Evolutionary conservation across 148 eudicot species (phyloP).

Genomic region (Beta vulgaris): DNA sequence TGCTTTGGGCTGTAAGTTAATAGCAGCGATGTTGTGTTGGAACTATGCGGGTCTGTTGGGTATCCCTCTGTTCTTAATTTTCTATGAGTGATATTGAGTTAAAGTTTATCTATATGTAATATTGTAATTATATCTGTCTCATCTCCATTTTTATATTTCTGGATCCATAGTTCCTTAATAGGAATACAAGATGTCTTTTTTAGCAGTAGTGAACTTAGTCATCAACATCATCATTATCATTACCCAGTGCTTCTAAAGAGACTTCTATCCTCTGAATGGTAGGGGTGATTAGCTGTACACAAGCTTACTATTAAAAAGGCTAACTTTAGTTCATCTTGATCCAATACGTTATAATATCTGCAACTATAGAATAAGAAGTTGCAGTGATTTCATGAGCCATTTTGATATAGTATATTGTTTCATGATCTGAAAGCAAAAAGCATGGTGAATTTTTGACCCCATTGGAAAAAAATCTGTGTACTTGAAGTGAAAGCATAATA

Average conservation of each 20-base stretch:
- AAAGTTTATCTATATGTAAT: neutral
- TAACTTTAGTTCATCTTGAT: neutral
- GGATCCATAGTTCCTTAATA: neutral
- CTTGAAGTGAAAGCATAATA: neutral
- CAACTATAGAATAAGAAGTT: too few relatives aligned
- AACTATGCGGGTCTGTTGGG: neutral
- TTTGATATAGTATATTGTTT: neutral
- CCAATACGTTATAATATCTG: neutral
- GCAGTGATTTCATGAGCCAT: neutral
- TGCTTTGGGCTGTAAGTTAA: neutral
- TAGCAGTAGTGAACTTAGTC: too few relatives aligned
- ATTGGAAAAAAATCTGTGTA: neutral
- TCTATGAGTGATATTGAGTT: neutral
- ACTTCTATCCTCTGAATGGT: neutral
- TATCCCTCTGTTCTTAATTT: too few relatives aligned
- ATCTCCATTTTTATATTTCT: neutral
- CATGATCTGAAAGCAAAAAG: too few relatives aligned
- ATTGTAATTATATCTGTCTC: neutral
- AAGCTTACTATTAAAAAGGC: neutral
- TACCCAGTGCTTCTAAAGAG: neutral
- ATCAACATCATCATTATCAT: neutral
- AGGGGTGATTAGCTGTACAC: too few relatives aligned
- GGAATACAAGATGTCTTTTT: too few relatives aligned
- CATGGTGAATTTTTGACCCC: too few relatives aligned
- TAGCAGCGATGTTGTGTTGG: too few relatives aligned